Conservation (phyloP, 257 asterid genomes). For the Lycium barbarum region DNA sequence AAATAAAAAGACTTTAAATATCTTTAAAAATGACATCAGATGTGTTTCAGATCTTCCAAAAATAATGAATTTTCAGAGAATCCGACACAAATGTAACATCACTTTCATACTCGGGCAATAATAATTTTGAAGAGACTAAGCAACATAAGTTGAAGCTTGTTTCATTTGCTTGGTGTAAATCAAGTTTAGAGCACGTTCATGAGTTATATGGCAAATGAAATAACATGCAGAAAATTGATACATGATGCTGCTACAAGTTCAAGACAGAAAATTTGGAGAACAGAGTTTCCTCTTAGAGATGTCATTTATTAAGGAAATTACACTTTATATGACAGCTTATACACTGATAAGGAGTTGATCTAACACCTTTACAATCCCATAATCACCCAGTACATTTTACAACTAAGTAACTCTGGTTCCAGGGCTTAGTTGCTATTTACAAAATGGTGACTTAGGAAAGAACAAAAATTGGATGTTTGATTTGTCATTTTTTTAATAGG, state of each 20-base stretch:
- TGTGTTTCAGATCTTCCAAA: no score
- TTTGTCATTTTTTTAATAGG: slow-evolving; percentile 27
- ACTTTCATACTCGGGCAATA: no score
- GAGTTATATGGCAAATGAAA: slow-evolving; percentile 3
- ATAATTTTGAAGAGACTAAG: no score
- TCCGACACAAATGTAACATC: no score
- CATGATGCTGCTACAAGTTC: not conserved
- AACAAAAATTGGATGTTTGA: slow-evolving; percentile 52
- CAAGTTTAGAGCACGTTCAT: not conserved
- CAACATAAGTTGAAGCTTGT: no score
- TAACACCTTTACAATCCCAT: slow-evolving; percentile 43
- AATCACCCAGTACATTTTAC: slow-evolving; percentile 34
- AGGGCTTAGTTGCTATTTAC: slow-evolving; percentile 48
- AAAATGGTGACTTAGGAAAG: slow-evolving; percentile 40
- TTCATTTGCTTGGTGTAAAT: not conserved
- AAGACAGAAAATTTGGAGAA: not conserved
- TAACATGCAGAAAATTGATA: not conserved
- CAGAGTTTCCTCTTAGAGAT: slow-evolving; percentile 22
- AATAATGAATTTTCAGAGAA: no score
- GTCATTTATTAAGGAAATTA: slow-evolving; percentile 37
- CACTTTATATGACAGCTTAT: slow-evolving; percentile 34
- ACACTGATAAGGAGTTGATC: slow-evolving; percentile 32
- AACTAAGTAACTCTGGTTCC: slow-evolving; percentile 48
- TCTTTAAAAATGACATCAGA: no score
- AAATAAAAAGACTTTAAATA: no score